Evolutionary conservation across 352 stramenopile species (phyloP), one percentile per base, ranked within the genome.

Genomic region (Globisporangium uncinulatum): DNA sequence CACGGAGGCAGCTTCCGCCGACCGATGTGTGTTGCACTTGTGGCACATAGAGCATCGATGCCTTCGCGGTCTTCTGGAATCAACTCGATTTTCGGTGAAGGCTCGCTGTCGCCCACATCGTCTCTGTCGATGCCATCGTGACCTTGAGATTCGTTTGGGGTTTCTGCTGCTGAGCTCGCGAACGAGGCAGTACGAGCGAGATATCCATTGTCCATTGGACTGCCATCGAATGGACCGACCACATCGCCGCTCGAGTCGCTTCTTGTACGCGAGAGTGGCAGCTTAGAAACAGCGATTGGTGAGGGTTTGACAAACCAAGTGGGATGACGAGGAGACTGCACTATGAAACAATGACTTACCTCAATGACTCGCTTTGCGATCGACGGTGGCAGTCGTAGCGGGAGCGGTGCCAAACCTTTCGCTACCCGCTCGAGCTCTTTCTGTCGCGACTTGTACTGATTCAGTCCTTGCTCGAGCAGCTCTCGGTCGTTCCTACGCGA

Each of bases 351-450:
- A 10, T 14, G n/a, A 43, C 20, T 17, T 29, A 54, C 24, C 34
- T 54, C 53, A 32, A 1, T 4, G 6, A 13, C 3, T 24, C 20
- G 56, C 7, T 21, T 51, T 4, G 48, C 5, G 20, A 41, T 47
- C 31, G 49, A n/a, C 17, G 5, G 29, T 4, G n/a, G 42, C 51
- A 15, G 4, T 32, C 36, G 32, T 3, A 47, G 20, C 9, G 19
- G 57, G 3, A 87, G 54, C 24, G 24, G 24, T 4, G 24, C 24
- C 24, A 29, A 29, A 1, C 75, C 79, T 62, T 87, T 87, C 0
- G 76, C 79, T 9, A 80, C 69, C 1, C 76, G 70, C 58, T 92
- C 75, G 21, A 87, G 59, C 44, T 83, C 73, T n/a, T 70, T 70
- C 32, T 79, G 67, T n/a, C 74, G 79, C n/a, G 47, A 76, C 42